Conservation (phyloP, 352 stramenopile genomes). For the Pythium aristosporum region DNA sequence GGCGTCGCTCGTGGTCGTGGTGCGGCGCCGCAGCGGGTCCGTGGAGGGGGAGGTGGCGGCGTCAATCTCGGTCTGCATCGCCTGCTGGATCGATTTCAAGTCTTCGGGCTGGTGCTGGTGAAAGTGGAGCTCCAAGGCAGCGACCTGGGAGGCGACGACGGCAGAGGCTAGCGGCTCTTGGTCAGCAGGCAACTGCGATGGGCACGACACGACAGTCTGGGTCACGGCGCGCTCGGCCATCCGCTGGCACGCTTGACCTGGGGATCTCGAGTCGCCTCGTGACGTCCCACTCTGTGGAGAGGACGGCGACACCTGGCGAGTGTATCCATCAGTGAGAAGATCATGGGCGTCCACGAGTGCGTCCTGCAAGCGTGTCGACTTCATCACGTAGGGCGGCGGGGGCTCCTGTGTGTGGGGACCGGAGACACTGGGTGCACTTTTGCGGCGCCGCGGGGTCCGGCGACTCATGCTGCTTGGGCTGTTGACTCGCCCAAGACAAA, state of each 20-base stretch:
- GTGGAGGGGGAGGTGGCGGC: background rate
- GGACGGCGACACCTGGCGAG: too few relatives aligned
- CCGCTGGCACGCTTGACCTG: constrained; percentile 1
- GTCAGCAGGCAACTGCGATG: background rate
- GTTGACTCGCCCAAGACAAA: background rate
- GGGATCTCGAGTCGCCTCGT: background rate
- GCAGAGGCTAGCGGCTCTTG: background rate
- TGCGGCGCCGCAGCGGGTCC: background rate
- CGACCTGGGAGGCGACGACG: background rate
- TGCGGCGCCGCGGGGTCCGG: background rate
- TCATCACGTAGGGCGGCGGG: constrained; percentile 7
- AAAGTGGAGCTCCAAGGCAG: background rate
- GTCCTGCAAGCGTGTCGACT: constrained; percentile 23
- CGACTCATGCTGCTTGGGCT: background rate
- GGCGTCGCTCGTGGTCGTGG: background rate
- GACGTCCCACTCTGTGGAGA: background rate
- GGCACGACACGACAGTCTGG: background rate
- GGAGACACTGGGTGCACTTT: background rate
- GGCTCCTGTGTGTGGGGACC: background rate
- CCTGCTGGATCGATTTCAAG: background rate
- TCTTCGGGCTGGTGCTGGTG: background rate
- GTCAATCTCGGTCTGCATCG: constrained; percentile 3
- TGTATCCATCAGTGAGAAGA: background rate
- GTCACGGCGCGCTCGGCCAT: background rate
- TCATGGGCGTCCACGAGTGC: constrained; percentile 22